Conservation (phyloP, 768 basidiomycete genomes). For the Scleroderma citrinum region DNA sequence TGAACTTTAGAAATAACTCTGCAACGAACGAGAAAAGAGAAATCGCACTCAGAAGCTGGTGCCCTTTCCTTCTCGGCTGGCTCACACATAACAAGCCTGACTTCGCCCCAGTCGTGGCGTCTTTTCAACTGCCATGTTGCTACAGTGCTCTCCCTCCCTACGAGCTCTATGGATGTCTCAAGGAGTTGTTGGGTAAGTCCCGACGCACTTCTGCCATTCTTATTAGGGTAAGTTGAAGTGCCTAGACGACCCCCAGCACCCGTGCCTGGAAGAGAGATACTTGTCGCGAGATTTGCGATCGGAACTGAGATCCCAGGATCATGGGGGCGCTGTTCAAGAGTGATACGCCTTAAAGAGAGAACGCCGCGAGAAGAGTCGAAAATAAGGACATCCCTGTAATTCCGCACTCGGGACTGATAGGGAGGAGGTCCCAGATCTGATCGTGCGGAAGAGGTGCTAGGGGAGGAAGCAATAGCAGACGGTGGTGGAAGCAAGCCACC, state of each 20-base stretch:
- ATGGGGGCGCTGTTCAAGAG: slow-evolving; percentile 33
- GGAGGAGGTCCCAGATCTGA: slow-evolving; percentile 21
- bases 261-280: slow-evolving; percentile 56
- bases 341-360: slow-evolving; percentile 51
- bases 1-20: background rate
- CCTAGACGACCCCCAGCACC: slow-evolving; percentile 37
- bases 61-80: slow-evolving; percentile 4
- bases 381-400: slow-evolving; percentile 61
- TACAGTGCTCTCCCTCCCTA: slow-evolving; percentile 37
- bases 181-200: slow-evolving; percentile 32
- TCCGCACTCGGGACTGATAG: slow-evolving; percentile 32
- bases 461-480: slow-evolving; percentile 18
- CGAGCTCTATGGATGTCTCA: slow-evolving; percentile 31
- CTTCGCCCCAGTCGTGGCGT: slow-evolving; percentile 46
- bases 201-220: slow-evolving; percentile 28
- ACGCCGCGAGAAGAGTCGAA: slow-evolving; percentile 57
- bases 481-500: slow-evolving; percentile 34
- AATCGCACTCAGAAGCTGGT: slow-evolving; percentile 1
- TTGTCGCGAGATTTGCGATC: slow-evolving; percentile 39
- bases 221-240: slow-evolving; percentile 18
- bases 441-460: slow-evolving; percentile 23
- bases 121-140: slow-evolving; percentile 64
- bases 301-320: slow-evolving; percentile 20
- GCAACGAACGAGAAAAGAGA: background rate
- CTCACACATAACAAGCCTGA: slow-evolving; percentile 30